Conservation (phyloP, 768 basidiomycete species). For the Lyophyllum shimeji region DNA sequence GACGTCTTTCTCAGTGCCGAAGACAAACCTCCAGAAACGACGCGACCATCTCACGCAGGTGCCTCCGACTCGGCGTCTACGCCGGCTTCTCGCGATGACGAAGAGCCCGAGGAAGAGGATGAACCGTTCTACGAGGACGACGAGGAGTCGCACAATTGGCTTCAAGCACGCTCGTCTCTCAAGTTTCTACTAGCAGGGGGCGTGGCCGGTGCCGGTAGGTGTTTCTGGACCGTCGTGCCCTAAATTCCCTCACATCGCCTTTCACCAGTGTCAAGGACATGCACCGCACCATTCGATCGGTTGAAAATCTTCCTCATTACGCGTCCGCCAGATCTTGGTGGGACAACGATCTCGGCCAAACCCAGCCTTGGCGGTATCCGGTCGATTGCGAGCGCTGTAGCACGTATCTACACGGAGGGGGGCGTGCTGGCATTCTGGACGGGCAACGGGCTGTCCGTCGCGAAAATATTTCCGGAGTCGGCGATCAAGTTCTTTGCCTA, state of each 20-base stretch:
- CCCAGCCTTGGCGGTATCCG: slow-evolving; percentile 53
- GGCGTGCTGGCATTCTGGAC: slow-evolving; percentile 95
- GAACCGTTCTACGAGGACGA: slow-evolving; percentile 56
- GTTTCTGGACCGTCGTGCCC: neutral
- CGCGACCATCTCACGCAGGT: slow-evolving; percentile 7
- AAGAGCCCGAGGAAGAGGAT: slow-evolving; percentile 43
- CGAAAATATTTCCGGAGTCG: slow-evolving; percentile 96
- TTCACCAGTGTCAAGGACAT: slow-evolving; percentile 83
- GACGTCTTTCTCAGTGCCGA: slow-evolving; percentile 79
- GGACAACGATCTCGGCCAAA: slow-evolving; percentile 42
- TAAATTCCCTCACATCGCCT: slow-evolving; percentile 41
- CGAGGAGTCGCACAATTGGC: slow-evolving; percentile 56
- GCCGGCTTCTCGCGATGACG: slow-evolving; percentile 24
- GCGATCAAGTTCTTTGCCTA: slow-evolving; percentile 98
- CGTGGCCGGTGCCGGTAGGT: slow-evolving; percentile 87
- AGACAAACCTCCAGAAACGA: slow-evolving; percentile 53
- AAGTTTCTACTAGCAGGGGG: slow-evolving; percentile 94
- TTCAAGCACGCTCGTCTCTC: slow-evolving; percentile 73
- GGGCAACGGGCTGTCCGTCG: slow-evolving; percentile 91
- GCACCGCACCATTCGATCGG: slow-evolving; percentile 96
- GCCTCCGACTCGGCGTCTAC: slow-evolving; percentile 9
- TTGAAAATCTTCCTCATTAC: slow-evolving; percentile 97
- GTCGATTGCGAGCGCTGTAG: slow-evolving; percentile 70
- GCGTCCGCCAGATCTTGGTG: slow-evolving; percentile 71
- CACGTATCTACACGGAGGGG: slow-evolving; percentile 85